These are phyloP conservation scores for Coemansia sp. DNA, from an alignment of 192 early-diverging fungal genomes.

Conservation along the genomic window DNA sequence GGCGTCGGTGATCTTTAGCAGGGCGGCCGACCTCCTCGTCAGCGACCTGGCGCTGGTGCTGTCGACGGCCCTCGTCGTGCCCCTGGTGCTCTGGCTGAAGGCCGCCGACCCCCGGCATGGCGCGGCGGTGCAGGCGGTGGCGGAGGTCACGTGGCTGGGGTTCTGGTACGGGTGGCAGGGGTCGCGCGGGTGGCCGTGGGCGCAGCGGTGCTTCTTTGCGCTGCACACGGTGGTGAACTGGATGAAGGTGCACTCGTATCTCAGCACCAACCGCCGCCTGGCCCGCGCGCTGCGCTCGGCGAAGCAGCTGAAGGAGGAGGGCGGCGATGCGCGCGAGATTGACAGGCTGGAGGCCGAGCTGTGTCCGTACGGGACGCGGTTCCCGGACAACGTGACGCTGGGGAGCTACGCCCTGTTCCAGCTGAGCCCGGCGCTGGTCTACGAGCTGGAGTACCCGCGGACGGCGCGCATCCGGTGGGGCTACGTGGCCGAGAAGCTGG, in stretches of 20 bases:
- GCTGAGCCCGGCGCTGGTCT: slow-evolving; percentile 86
- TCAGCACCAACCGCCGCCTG: slow-evolving; percentile 73
- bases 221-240: slow-evolving; percentile 89
- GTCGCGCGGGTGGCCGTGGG: slow-evolving; percentile 76
- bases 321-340: slow-evolving; percentile 32
- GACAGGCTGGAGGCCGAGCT: slow-evolving; percentile 59
- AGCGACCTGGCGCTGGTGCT: slow-evolving; percentile 71
- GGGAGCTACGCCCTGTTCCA: slow-evolving; percentile 85
- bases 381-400: slow-evolving; percentile 79
- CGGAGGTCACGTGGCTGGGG: slow-evolving; percentile 61
- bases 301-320: slow-evolving; percentile 18
- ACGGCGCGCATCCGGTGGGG: slow-evolving; percentile 77
- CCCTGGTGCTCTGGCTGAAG: slow-evolving; percentile 43
- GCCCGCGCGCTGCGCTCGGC: slow-evolving; percentile 36
- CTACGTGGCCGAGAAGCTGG: slow-evolving; percentile 83
- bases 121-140: slow-evolving; percentile 56
- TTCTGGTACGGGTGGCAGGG: slow-evolving; percentile 59
- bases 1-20: slow-evolving; percentile 36
- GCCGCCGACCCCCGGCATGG: slow-evolving; percentile 18
- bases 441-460: slow-evolving; percentile 90
- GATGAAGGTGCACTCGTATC: slow-evolving; percentile 97
- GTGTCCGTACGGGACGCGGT: slow-evolving; percentile 56
- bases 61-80: slow-evolving; percentile 62
- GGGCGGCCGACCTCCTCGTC: slow-evolving; percentile 63
- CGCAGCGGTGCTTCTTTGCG: slow-evolving; percentile 82